Conservation (phyloP, 352 stramenopile species). For the Phytopythium vexans region DNA sequence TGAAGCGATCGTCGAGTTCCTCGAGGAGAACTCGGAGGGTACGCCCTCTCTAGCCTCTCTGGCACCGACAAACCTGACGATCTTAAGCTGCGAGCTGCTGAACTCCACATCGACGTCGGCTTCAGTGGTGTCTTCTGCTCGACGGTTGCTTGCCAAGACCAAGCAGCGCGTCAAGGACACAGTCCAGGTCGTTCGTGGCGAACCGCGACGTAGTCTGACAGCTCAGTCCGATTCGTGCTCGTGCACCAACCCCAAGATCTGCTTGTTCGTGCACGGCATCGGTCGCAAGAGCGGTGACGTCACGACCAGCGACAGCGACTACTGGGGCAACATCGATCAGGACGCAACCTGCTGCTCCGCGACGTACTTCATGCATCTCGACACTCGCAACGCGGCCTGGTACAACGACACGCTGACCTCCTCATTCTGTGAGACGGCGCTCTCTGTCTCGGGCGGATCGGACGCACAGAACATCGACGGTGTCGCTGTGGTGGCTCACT, state of each 20-base stretch:
- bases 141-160: slow-evolving; percentile 3
- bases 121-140: slow-evolving; percentile 1
- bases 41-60: too few species aligned
- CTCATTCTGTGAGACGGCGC: slow-evolving; percentile 17
- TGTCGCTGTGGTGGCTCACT: slow-evolving; percentile 37
- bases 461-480: slow-evolving; percentile 13
- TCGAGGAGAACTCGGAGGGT: background rate
- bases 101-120: background rate
- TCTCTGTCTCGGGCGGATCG: slow-evolving; percentile 5
- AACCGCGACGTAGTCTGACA: slow-evolving; percentile 10
- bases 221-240: slow-evolving; percentile 10
- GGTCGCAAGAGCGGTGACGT: slow-evolving; percentile 7
- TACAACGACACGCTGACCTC: slow-evolving; percentile 14
- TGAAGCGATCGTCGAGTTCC: slow-evolving; percentile 11
- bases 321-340: slow-evolving; percentile 19
- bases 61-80: too few species aligned
- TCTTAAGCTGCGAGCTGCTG: slow-evolving; percentile 4
- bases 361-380: slow-evolving; percentile 26
- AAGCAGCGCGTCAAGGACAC: slow-evolving; percentile 11
- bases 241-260: slow-evolving; percentile 16
- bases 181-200: slow-evolving; percentile 6
- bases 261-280: slow-evolving; percentile 29
- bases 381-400: slow-evolving; percentile 23
- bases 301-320: slow-evolving; percentile 9
- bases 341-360: slow-evolving; percentile 29